Percentiles rank a stretch among this genome's conserved stretches.
These are phyloP conservation scores for Penstemon eatonii DNA, from an alignment of 257 asterid species.

Conservation along the genomic window DNA sequence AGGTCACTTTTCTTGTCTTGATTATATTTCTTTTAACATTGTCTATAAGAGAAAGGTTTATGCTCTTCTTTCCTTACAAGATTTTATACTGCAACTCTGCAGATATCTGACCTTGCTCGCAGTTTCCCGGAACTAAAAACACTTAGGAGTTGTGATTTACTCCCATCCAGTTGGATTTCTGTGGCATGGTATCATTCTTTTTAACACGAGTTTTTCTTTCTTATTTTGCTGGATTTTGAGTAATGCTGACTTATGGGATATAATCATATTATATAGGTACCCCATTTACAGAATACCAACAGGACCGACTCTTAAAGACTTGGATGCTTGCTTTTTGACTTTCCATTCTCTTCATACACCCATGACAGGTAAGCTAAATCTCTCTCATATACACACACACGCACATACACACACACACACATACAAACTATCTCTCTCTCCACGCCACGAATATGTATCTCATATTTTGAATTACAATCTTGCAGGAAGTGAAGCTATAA, in stretches of 20 bases:
- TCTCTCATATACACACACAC: background rate
- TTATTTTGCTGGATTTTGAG: conserved; percentile 1
- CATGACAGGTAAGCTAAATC: conserved; percentile 50
- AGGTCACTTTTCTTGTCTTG: conserved; percentile 31
- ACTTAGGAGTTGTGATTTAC: conserved; percentile 82
- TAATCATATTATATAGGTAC: conserved; percentile 53
- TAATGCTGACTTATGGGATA: conserved; percentile 15
- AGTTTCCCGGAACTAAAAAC: conserved; percentile 72
- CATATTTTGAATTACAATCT: conserved; percentile 1
- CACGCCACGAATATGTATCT: background rate
- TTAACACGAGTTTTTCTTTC: background rate
- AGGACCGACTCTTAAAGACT: conserved; percentile 80
- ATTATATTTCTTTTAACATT: conserved; percentile 4
- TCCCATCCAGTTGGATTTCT: conserved; percentile 88
- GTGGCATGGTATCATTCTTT: conserved; percentile 73
- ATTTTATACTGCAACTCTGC: conserved; percentile 10
- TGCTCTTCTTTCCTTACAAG: conserved; percentile 11
- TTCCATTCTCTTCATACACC: conserved; percentile 91
- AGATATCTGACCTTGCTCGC: conserved; percentile 73
- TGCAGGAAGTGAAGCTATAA: conserved; percentile 58
- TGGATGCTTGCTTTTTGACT: conserved; percentile 93
- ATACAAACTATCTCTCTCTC: background rate
- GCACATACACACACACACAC: too few species aligned
- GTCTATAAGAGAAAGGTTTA: background rate
- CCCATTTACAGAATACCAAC: conserved; percentile 97